These are phyloP conservation scores for Yarrowia porcina DNA, from an alignment of 805 yeast species.

Conservation along the genomic window DNA sequence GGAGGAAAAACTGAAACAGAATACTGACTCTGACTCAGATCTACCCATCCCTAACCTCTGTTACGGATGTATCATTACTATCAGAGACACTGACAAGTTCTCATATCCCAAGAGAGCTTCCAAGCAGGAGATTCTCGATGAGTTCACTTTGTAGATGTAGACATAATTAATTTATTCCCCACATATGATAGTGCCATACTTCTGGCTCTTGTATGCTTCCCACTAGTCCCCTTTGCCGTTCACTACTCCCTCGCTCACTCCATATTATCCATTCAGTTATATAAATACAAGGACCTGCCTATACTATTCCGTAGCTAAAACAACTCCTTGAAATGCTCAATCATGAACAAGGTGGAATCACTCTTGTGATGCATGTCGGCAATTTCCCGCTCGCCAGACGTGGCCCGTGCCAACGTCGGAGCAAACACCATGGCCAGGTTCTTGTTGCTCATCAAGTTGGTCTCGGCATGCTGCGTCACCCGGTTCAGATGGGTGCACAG, in stretches of 20 bases:
- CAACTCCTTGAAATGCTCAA: conserved; percentile 34
- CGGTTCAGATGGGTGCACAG: conserved; percentile 63
- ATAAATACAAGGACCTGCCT: conserved; percentile 22
- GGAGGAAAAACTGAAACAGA: neutral
- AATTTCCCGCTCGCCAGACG: conserved; percentile 76
- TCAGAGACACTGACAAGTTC: neutral
- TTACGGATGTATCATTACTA: conserved; percentile 10
- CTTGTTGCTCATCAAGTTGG: conserved; percentile 77
- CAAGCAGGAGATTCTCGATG: conserved; percentile 15
- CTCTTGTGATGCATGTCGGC: conserved; percentile 79
- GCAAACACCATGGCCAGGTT: conserved; percentile 92
- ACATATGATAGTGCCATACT: too few species aligned
- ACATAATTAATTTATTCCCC: neutral
- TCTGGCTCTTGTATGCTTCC: too few species aligned
- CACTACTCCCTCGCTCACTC: neutral
- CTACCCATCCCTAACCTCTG: conserved; percentile 8
- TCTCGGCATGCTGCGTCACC: conserved; percentile 51
- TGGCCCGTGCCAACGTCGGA: conserved; percentile 82
- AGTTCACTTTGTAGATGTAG: neutral
- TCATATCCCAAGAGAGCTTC: neutral
- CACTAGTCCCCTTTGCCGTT: too few species aligned
- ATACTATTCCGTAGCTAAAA: neutral
- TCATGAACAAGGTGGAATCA: conserved; percentile 69
- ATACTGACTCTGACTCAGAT: too few species aligned
- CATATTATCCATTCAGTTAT: neutral